phyloP scores from a whole-genome alignment of 345 rosid genomes.

The Lumnitzera racemosa region DNA sequence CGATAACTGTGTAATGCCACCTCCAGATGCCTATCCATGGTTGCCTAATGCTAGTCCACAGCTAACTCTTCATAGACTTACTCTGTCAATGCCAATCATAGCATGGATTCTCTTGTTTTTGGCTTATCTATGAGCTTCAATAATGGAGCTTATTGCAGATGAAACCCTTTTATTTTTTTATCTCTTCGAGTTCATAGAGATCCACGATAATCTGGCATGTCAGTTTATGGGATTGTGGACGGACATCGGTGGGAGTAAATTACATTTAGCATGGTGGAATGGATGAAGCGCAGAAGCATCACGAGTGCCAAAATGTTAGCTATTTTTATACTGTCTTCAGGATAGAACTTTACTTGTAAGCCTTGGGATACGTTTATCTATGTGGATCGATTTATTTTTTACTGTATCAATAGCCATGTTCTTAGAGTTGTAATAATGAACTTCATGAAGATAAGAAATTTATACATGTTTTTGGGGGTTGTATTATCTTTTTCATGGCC shows the following conservation, averaged over 20 bases:
- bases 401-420: slow-evolving; percentile 13
- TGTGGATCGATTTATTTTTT: slow-evolving; percentile 6
- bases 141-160: slow-evolving; percentile 8
- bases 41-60: slow-evolving; percentile 29
- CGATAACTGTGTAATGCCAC: slow-evolving; percentile 44
- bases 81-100: slow-evolving; percentile 7
- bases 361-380: slow-evolving; percentile 2
- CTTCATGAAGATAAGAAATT: slow-evolving; percentile 15
- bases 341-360: too few species aligned
- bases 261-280: too few species aligned
- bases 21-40: slow-evolving; percentile 43
- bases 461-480: slow-evolving; percentile 13
- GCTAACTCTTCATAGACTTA: slow-evolving; percentile 5
- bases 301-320: too few species aligned
- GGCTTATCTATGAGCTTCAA: slow-evolving; percentile 24
- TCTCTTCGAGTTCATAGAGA: neutral
- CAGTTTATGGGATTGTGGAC: too few species aligned
- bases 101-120: slow-evolving; percentile 22
- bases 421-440: slow-evolving; percentile 20
- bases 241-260: too few species aligned
- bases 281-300: too few species aligned
- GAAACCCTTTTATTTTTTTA: slow-evolving; percentile 6
- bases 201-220: slow-evolving; percentile 2
- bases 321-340: too few species aligned
- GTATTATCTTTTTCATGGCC: neutral